Percentiles rank a stretch among this genome's conserved stretches.
Evolutionary conservation across 768 basidiomycete genomes (phyloP).

Genomic region (Auricularia sp.): DNA sequence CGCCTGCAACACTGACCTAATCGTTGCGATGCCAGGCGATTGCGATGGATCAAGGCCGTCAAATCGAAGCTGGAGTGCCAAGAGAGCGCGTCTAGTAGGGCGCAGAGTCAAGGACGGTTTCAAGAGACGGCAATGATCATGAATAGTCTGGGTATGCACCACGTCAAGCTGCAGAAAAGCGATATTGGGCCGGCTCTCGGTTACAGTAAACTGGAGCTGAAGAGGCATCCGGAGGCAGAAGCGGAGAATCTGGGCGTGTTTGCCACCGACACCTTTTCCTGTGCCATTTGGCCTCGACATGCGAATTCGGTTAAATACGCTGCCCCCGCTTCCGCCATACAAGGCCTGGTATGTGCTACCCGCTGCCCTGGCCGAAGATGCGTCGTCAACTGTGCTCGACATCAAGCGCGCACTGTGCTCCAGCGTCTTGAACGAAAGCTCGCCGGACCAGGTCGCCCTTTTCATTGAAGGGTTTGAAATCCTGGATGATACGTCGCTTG

Average conservation of each 20-base stretch:
- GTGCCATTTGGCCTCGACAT: neutral
- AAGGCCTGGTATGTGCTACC: neutral
- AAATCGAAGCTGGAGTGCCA: no score
- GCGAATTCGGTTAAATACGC: neutral
- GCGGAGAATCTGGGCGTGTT: neutral
- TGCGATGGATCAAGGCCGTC: no score
- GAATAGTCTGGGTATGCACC: no score
- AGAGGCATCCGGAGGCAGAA: no score
- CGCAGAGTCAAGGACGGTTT: no score
- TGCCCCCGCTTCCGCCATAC: neutral
- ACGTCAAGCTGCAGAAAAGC: no score
- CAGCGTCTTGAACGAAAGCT: neutral
- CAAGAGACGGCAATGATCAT: no score
- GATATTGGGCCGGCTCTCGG: no score
- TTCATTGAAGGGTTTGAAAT: neutral
- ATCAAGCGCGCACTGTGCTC: neutral
- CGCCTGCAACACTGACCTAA: no score
- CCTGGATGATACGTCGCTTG: neutral
- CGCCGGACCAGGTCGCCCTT: neutral
- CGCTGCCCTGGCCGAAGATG: neutral
- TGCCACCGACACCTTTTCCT: neutral
- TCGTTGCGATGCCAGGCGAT: no score
- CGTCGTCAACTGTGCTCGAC: neutral
- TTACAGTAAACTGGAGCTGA: no score
- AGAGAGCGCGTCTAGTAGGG: no score